Evolutionary conservation across 140 eudicot species (phyloP), one percentile per base, ranked within the genome.

Genomic region (Stevia rebaudiana): DNA sequence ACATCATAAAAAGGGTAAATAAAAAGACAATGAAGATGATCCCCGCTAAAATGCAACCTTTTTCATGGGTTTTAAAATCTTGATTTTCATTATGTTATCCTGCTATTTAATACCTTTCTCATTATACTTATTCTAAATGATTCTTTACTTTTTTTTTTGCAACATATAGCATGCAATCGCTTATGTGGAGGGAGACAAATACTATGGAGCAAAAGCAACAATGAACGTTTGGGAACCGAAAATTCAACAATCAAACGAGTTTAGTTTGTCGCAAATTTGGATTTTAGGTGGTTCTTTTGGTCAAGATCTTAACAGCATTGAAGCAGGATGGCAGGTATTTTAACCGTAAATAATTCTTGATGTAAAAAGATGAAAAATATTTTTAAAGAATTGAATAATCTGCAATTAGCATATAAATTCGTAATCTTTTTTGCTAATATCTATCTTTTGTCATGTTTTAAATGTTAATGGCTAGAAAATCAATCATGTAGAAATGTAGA

Each of bases 291-390:
- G 97, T 65, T 94, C 95, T 19, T 88, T 92, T 69, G 98, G 96
- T 68, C 87, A 92, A 78, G 95, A 88, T 81, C 96, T 92, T 56
- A 92, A 92, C 84, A 85, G 97, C 86, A 88, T 94, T 72, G 97
- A 92, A 92, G 97, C 99, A 68, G 99, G 99, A 73, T 92, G 99
- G 99, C 97, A 88, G 95, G 99, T 94, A 75, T 11, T 22, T 16
- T 49, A 46, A 67, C 24, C 19, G 25, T 28, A 6, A 55, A 11
- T 28, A 18, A 36, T 57, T 80, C 64, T 30, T 52, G 25, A 22
- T 28, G 21, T 18, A 41, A 2, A 24, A 53, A 30, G 25, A 4
- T 43, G 3, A 30, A 11, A 63, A 13, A 22, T 62, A 3, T 41
- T 63, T 50, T 50, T 21, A 1, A 19, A 21, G 65, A 16, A 59